Percentiles rank a stretch among this genome's conserved stretches.
Conservation (phyloP, 805 yeast genomes). For the Lachancea sp. region DNA sequence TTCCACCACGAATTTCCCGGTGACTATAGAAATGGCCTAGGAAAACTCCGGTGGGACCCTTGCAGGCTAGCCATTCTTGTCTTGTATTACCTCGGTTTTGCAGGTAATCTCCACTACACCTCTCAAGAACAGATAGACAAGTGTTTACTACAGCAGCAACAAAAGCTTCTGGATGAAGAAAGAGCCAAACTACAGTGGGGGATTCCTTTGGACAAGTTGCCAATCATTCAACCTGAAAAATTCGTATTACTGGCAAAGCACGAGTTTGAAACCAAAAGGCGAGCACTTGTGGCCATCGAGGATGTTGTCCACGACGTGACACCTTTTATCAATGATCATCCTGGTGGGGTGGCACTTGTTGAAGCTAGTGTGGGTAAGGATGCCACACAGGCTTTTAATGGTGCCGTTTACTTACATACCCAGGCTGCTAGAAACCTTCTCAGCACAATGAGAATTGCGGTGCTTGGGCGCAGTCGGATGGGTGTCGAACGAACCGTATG, state of each 20-base stretch:
- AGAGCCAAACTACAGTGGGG: slow-evolving; percentile 87
- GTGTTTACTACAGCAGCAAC: slow-evolving; percentile 75
- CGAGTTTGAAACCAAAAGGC: slow-evolving; percentile 38
- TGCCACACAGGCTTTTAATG: slow-evolving; percentile 89
- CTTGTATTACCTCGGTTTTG: slow-evolving; percentile 48
- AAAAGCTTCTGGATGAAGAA: slow-evolving; percentile 69
- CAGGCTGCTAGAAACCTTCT: slow-evolving; percentile 87
- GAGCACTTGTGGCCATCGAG: slow-evolving; percentile 72
- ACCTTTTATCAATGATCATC: slow-evolving; percentile 86
- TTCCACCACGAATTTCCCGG: slow-evolving; percentile 94
- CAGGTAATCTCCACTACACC: slow-evolving; percentile 49
- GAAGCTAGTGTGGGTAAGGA: slow-evolving; percentile 83
- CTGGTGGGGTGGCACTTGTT: slow-evolving; percentile 82
- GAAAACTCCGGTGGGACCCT: slow-evolving; percentile 77
- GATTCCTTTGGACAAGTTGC: slow-evolving; percentile 81
- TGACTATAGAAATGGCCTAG: slow-evolving; percentile 73
- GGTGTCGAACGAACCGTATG: slow-evolving; percentile 21
- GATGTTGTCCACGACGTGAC: slow-evolving; percentile 93
- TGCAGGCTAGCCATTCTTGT: slow-evolving; percentile 67
- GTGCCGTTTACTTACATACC: slow-evolving; percentile 89
- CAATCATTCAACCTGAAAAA: slow-evolving; percentile 54
- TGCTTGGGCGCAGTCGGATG: slow-evolving; percentile 72
- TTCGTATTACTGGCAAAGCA: slow-evolving; percentile 36
- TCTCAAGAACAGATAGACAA: slow-evolving; percentile 50
- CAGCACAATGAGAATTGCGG: slow-evolving; percentile 92